Evolutionary conservation across 257 asterid species (phyloP), one percentile per base, ranked within the genome.

Genomic region (Handroanthus guayacan): DNA sequence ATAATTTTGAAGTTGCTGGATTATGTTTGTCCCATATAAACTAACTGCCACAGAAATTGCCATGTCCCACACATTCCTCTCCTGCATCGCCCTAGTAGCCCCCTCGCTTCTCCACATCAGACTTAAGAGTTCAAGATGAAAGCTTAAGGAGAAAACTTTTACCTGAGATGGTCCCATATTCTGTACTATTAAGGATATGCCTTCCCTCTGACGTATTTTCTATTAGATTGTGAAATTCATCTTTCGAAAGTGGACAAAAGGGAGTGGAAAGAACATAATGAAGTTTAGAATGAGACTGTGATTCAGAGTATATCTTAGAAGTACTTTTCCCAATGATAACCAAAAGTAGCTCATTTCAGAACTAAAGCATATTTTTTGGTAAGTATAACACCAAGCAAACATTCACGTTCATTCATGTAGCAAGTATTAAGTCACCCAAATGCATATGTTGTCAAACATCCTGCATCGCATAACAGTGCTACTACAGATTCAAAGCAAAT

Each of bases 61-160:
- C 55, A 11, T 50, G 55, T 50, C 69, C 67, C 69, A 39, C 36
- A 39, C 47, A 4, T 20, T 48, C 20, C 71, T 47, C 68, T 70
- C 44, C 60, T 31, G 45, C 25, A 44, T 17, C 66, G 37, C 54
- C 77, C 13, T 43, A 60, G 39, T 51, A 36, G 45, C 14, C 14
- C 10, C 48, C 56, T 18, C 8, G 58, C 36, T 34, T 67, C 66
- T 43, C 68, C 62, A 65, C 69, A 62, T 66, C 6, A 72, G 63
- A 37, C 38, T 48, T 37, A 41, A 81, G 55, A 57, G 50, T 39
- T 48, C 17, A 41, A 76, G 61, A 65, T 45, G 25, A 68, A 65
- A 67, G 70, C 80, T 54, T 38, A 71, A 71, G 66, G 50, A 51
- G 50, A 60, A 60, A 72, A 31, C 31, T 25, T 25, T 25, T 25